A percentile compares a stretch with the other conserved stretches of the same genome.
phyloP scores from a whole-genome alignment of 1,284 basidiomycete species.

The Cutaneotrichosporon sp. region DNA sequence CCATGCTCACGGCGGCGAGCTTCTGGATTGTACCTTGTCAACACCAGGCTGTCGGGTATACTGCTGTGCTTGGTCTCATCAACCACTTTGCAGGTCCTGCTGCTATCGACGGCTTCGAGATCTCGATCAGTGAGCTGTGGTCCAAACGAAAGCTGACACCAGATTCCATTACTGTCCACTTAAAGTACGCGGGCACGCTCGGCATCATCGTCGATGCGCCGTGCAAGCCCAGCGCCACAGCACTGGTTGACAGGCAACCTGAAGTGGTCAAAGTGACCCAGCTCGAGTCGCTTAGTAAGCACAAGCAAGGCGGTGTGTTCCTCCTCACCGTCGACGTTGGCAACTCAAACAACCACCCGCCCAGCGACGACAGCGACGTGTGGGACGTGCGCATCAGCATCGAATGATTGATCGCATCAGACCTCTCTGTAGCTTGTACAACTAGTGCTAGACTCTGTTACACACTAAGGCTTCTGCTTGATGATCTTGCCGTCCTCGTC shows the following conservation, averaged over 20 bases:
- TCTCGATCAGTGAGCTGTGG: neutral
- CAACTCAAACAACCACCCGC: neutral
- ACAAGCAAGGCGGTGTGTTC: neutral
- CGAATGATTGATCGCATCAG: neutral
- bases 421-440: neutral
- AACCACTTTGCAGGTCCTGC: constrained; percentile 34
- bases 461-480: constrained; percentile 19
- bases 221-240: constrained; percentile 2
- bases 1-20: neutral
- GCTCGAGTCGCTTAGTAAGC: constrained; percentile 1
- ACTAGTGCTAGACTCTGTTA: no score
- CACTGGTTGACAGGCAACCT: constrained; percentile 6
- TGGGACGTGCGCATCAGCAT: constrained; percentile 3
- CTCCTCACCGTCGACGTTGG: constrained; percentile 1
- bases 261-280: neutral
- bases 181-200: constrained; percentile 12
- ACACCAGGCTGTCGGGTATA: neutral
- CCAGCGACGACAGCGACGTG: neutral
- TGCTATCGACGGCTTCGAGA: constrained; percentile 15
- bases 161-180: constrained; percentile 1
- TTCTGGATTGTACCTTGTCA: constrained; percentile 8
- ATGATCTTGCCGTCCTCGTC: constrained; percentile 27
- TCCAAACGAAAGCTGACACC: neutral
- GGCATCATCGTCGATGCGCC: constrained; percentile 7
- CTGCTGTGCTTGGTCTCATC: constrained; percentile 34